Evolutionary conservation across 2,329 filamentous ascomycete species (phyloP).

Genomic region (Colletotrichum scovillei): DNA sequence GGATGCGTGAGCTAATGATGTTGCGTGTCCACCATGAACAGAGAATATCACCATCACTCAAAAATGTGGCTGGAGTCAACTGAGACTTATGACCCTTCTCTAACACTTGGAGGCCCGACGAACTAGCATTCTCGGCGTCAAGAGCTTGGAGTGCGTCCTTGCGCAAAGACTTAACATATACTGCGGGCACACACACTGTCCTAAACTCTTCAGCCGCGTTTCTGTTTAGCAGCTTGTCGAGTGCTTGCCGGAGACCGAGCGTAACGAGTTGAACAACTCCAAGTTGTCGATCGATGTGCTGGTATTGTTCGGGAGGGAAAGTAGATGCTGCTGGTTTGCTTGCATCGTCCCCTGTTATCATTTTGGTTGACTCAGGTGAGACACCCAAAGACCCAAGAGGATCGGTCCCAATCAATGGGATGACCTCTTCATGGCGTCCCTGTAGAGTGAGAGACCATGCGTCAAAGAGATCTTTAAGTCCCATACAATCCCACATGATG

Average conservation of each 20-base stretch:
- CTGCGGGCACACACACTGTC: background rate
- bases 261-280: background rate
- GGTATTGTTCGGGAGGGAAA: background rate
- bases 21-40: constrained; percentile 48
- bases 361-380: background rate
- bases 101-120: background rate
- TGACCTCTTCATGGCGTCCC: background rate
- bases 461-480: constrained; percentile 34
- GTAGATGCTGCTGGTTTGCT: background rate
- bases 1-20: constrained; percentile 37
- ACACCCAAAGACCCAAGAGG: background rate
- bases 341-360: background rate
- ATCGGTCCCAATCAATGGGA: background rate
- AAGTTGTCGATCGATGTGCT: background rate
- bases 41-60: constrained; percentile 53
- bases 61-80: constrained; percentile 39
- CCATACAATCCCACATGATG: constrained; percentile 54
- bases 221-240: background rate
- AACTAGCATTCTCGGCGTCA: background rate
- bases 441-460: background rate
- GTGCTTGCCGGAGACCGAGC: background rate
- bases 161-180: background rate
- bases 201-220: background rate
- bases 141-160: background rate
- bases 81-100: background rate